Evolutionary conservation across 108 stramenopile genomes (phyloP), one percentile per base, ranked within the genome.

Genomic region (Stephanodiscus minutulus): DNA sequence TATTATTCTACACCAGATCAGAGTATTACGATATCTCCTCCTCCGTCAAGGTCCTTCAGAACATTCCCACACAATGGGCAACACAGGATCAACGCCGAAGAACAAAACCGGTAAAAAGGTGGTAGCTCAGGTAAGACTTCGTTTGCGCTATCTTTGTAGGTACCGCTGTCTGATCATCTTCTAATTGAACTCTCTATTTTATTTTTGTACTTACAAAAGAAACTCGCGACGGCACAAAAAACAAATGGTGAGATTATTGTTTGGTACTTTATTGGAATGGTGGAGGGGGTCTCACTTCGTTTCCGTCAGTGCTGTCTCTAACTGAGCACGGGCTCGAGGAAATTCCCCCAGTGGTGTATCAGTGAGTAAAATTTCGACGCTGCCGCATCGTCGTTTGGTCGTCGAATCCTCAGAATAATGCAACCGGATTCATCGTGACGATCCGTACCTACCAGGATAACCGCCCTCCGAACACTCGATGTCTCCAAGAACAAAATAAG

Each of bases 261-360:
- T 44, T 17, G 11, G 13, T 44, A 9, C 39, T 39, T 8, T 1
- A 44, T 41, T 12, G 11, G 10, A 12, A 50, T 41, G 12, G 28
- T 5, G 3, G 20, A 25, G 53, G 10, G 11, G 27, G 22, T 15
- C 59, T 39, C 39, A 60, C 36, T 58, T n/a, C 44, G 24, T n/a
- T 67, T 48, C 55, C 24, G 37, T 57, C 39, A 76, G 74, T 95
- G 25, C 68, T 95, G n/a, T 92, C 91, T 35, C 74, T 95, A 24
- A 83, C 83, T 22, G 93, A 95, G 63, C 93, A 95, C 50, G 72
- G 76, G 33, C 70, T 95, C 20, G 87, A 91, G 24, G 73, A 61
- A 13, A 85, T 90, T 46, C 91, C 91, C 36, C 59, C 55, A 9
- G 74, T 77, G 54, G 84, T 95, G 7, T 92, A 89, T 74, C 68